These are phyloP conservation scores for Citrullus colocynthis DNA, from an alignment of 306 rosid genomes.

Conservation along the genomic window DNA sequence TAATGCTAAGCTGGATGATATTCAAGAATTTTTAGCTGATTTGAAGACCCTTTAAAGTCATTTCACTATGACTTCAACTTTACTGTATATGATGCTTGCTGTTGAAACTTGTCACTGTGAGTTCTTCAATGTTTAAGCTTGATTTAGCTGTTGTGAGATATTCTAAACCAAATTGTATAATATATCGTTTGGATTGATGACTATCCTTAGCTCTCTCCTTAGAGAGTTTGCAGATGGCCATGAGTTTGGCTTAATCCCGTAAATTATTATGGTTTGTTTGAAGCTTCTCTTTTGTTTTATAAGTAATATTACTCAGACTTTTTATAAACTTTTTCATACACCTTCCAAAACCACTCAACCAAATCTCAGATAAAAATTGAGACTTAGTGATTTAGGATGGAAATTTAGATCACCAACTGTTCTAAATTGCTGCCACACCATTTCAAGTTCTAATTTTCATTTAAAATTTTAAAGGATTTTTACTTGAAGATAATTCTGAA, in stretches of 20 bases:
- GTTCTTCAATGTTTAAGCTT: background rate
- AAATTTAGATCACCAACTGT: too few relatives aligned
- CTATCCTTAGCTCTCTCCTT: background rate
- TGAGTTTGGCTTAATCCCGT: background rate
- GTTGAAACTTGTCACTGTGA: background rate
- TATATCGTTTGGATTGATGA: background rate
- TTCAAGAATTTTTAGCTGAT: constrained; percentile 18
- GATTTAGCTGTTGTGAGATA: background rate
- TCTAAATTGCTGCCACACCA: too few relatives aligned
- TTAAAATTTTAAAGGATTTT: too few relatives aligned
- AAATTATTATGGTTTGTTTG: background rate
- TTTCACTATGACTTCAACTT: background rate
- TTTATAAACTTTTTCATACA: too few relatives aligned
- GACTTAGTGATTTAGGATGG: too few relatives aligned
- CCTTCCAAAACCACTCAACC: too few relatives aligned
- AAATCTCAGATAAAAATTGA: too few relatives aligned
- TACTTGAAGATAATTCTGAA: too few relatives aligned
- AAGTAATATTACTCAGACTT: too few relatives aligned
- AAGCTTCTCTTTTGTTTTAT: too few relatives aligned
- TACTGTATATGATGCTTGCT: background rate
- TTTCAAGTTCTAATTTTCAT: too few relatives aligned
- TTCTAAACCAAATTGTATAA: background rate
- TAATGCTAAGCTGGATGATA: constrained; percentile 30
- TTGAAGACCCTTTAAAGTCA: constrained; percentile 29
- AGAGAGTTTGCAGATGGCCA: background rate